Conservation (phyloP, 768 basidiomycete genomes). For the Psilocybe sp. region DNA sequence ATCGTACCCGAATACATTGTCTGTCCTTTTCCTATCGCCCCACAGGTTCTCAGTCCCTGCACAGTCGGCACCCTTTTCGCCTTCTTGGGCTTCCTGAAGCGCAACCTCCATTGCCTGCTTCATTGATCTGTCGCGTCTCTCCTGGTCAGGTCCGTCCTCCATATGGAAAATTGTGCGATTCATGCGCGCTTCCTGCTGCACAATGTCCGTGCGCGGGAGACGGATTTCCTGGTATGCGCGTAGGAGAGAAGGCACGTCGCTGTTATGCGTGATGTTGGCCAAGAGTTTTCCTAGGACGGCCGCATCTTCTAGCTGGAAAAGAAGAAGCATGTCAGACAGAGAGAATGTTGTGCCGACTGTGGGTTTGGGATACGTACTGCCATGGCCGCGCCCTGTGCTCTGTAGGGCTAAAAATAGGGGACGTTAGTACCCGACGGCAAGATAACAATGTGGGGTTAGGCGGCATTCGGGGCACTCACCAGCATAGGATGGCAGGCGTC, state of each 20-base stretch:
- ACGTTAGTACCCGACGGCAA: not conserved
- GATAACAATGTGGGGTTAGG: not conserved
- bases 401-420: conserved; percentile 38
- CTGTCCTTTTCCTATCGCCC: conserved; percentile 53
- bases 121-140: conserved; percentile 51
- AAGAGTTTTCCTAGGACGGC: conserved; percentile 47
- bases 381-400: conserved; percentile 53
- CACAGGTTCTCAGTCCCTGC: conserved; percentile 49
- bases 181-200: conserved; percentile 45
- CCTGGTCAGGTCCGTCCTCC: conserved; percentile 51
- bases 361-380: conserved; percentile 25
- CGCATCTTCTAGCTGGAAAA: conserved; percentile 24
- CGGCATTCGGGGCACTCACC: not conserved
- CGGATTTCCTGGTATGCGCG: conserved; percentile 53
- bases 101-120: conserved; percentile 41
- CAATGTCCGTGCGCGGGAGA: conserved; percentile 42
- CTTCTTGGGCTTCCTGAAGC: conserved; percentile 17
- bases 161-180: conserved; percentile 58
- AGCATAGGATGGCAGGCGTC: conserved; percentile 51
- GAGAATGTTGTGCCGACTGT: not conserved
- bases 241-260: conserved; percentile 42
- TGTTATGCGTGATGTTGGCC: conserved; percentile 35
- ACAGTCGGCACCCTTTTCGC: conserved; percentile 11
- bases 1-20: conserved; percentile 49
- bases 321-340: not conserved